phyloP scores from a whole-genome alignment of 371 early-diverging fungal species.

The Thermomucor indicae-seudaticae region DNA sequence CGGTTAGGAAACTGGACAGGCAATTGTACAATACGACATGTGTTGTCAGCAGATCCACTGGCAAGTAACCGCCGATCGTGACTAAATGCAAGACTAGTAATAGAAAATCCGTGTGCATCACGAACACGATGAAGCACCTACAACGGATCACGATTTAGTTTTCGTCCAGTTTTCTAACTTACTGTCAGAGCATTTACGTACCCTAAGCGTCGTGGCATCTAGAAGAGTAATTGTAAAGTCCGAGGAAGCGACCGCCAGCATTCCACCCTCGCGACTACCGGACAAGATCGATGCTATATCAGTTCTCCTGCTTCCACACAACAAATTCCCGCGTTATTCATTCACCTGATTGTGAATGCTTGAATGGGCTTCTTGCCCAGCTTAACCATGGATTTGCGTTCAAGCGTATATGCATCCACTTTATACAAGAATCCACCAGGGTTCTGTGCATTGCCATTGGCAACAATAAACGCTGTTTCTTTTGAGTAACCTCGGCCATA shows the following conservation, averaged over 20 bases:
- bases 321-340: not conserved
- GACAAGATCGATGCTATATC: slow-evolving; percentile 15
- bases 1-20: slow-evolving; percentile 50
- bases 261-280: slow-evolving; percentile 49
- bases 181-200: slow-evolving; percentile 9
- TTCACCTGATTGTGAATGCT: slow-evolving; percentile 27
- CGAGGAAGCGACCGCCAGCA: slow-evolving; percentile 57
- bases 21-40: slow-evolving; percentile 50
- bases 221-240: slow-evolving; percentile 51
- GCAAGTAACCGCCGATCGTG: slow-evolving; percentile 49
- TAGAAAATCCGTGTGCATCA: slow-evolving; percentile 61
- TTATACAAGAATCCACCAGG: slow-evolving; percentile 25
- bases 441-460: slow-evolving; percentile 13
- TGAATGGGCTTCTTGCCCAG: slow-evolving; percentile 36
- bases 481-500: slow-evolving; percentile 48
- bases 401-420: slow-evolving; percentile 38
- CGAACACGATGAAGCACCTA: slow-evolving; percentile 42
- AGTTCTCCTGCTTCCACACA: not conserved
- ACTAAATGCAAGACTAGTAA: slow-evolving; percentile 63
- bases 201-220: slow-evolving; percentile 49
- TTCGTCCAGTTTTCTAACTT: not conserved
- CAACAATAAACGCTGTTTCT: slow-evolving; percentile 35
- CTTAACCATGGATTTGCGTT: slow-evolving; percentile 14
- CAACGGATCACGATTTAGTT: not conserved
- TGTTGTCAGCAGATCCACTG: slow-evolving; percentile 68